Evolutionary conservation across 306 rosid species (phyloP).

Genomic region (Clitoria ternatea): DNA sequence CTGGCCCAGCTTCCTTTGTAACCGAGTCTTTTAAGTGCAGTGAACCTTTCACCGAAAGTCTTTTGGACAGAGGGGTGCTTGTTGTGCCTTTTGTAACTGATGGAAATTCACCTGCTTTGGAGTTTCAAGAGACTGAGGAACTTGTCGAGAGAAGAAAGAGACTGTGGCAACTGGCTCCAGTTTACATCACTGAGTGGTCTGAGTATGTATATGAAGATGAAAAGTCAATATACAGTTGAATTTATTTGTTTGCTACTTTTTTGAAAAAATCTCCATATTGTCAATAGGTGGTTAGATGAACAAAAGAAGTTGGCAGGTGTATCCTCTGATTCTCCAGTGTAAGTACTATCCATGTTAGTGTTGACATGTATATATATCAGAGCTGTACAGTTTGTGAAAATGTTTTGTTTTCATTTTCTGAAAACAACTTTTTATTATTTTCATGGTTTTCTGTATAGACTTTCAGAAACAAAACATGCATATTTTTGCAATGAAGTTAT

Average conservation of each 20-base stretch:
- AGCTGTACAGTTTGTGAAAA: too few species aligned
- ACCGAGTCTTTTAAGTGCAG: conserved; percentile 67
- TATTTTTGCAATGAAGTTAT: not conserved
- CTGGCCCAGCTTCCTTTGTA: conserved; percentile 69
- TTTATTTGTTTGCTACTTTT: not conserved
- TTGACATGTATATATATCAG: not conserved
- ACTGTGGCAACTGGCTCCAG: conserved; percentile 84
- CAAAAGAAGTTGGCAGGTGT: conserved; percentile 85
- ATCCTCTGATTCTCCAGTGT: conserved; percentile 89
- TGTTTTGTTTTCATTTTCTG: too few species aligned
- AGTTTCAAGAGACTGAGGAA: conserved; percentile 54
- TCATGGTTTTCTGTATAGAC: too few species aligned
- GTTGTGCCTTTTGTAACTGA: conserved; percentile 74
- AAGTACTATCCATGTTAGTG: conserved; percentile 32
- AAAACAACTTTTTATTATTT: too few species aligned
- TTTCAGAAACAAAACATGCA: not conserved
- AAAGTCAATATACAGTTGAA: not conserved
- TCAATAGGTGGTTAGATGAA: conserved; percentile 78
- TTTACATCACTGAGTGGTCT: conserved; percentile 59
- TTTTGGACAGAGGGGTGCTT: conserved; percentile 86
- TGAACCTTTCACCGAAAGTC: conserved; percentile 67
- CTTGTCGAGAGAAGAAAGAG: conserved; percentile 57
- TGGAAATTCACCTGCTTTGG: conserved; percentile 53
- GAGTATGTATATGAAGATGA: conserved; percentile 44
- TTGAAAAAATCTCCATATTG: not conserved